Percentiles rank a stretch among this genome's conserved stretches.
Conservation (phyloP, 2,329 filamentous ascomycete genomes). For the Colletotrichum cordylinicola region DNA sequence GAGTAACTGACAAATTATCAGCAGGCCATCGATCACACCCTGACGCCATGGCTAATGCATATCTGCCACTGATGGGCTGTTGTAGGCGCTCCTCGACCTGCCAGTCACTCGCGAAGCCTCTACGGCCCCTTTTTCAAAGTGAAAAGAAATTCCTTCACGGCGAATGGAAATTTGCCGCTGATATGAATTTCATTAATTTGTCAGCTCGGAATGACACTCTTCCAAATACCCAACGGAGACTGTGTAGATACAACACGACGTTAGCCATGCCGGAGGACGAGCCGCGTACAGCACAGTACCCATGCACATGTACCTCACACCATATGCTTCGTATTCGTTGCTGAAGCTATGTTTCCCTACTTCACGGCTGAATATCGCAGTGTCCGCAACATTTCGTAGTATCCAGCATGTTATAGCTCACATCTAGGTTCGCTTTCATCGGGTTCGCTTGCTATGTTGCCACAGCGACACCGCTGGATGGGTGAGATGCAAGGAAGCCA, state of each 20-base stretch:
- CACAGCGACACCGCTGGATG: neutral
- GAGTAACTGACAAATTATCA: neutral
- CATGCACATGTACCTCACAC: neutral
- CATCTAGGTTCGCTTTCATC: neutral
- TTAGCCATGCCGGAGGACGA: neutral
- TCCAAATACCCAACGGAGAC: neutral
- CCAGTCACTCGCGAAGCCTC: neutral
- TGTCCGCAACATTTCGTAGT: neutral
- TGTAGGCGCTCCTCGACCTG: neutral
- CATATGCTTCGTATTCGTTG: neutral
- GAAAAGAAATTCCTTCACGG: neutral
- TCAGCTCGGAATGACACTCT: neutral
- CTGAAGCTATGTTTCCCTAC: neutral
- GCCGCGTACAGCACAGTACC: neutral
- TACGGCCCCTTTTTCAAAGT: neutral
- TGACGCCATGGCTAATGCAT: neutral
- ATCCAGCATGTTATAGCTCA: neutral
- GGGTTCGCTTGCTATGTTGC: neutral
- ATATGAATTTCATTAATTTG: neutral
- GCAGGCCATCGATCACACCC: neutral
- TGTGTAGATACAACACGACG: neutral
- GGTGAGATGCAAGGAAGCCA: neutral
- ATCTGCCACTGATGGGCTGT: neutral
- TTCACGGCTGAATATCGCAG: neutral
- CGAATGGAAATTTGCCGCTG: neutral